Conservation (phyloP, 805 yeast genomes). For the Metschnikowia lochheadii region DNA sequence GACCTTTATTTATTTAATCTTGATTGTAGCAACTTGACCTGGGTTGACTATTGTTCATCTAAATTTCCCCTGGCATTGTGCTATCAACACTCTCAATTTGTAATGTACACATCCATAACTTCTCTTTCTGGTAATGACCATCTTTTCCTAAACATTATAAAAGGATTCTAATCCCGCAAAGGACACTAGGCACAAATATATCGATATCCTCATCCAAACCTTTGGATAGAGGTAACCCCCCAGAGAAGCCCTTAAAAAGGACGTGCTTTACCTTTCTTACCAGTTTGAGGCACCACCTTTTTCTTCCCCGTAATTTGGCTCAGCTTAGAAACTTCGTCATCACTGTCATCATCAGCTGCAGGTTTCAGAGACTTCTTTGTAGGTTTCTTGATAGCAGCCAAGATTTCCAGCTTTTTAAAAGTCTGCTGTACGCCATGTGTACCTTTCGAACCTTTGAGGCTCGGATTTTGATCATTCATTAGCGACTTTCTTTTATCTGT, state of each 20-base stretch:
- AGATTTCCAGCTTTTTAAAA: conserved; percentile 6
- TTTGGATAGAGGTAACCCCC: too few species aligned
- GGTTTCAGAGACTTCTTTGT: background rate
- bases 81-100: background rate
- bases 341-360: conserved; percentile 7
- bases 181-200: background rate
- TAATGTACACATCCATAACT: background rate
- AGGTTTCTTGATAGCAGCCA: conserved; percentile 7
- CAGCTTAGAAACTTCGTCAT: conserved; percentile 17
- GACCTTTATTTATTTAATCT: background rate
- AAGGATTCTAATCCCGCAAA: background rate
- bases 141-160: too few species aligned
- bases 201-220: background rate
- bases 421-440: background rate
- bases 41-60: background rate
- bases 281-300: conserved; percentile 6
- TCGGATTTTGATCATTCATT: conserved; percentile 4
- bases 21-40: background rate
- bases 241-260: conserved; percentile 11
- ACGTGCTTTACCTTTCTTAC: conserved; percentile 15
- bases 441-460: background rate
- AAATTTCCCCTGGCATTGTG: background rate
- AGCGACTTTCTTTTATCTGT: conserved; percentile 18
- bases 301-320: conserved; percentile 12
- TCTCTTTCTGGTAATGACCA: background rate